Evolutionary conservation across 1,139 yeast species (phyloP), one percentile per base, ranked within the genome.

Genomic region (Candida smagusa): DNA sequence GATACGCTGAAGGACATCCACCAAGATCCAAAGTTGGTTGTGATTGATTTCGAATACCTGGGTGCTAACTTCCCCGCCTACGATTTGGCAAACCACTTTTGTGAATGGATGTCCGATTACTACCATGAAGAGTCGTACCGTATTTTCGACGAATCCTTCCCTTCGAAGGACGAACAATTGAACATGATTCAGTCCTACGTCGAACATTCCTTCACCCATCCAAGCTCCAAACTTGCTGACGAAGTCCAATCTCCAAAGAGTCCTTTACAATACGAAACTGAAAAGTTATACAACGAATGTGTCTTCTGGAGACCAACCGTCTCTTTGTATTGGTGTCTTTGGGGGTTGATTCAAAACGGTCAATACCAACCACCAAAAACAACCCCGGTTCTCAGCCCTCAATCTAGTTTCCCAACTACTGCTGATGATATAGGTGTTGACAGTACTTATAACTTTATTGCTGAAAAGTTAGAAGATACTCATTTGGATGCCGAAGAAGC

Each of bases 21-120:
- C 40, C 58, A 61, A 39, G 97, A 92, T 65, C 71, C 79, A 23
- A 83, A 80, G 54, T 70, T 92, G 47, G 96, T 87, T 11, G 98
- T 92, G 12, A 92, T 92, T 54, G 98, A 92, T 59, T 92, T 92
- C 59, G 98, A 92, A 63, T 92, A 90, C 59, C 82, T 96, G 0
- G 97, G 97, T 2, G 83, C 96, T n/a, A 92, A 90, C 55, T 73
- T 83, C 38, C 89, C 96, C 1, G 96, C 95, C 0, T 86, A 72
- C 56, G 98, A 92, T 58, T 77, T 92, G 40, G 90, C 89, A 12
- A 90, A 92, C 58, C 97, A 92, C 63, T 75, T 77, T 43, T 77
- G 86, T 47, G 98, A 92, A 62, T 92, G 98, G 98, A 92, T 90
- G 97, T 77, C 88, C 30, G 88, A 92, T 62, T 92, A 90, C 57